These are phyloP conservation scores for Citrus reticulata DNA, from an alignment of 345 rosid species.

Conservation along the genomic window DNA sequence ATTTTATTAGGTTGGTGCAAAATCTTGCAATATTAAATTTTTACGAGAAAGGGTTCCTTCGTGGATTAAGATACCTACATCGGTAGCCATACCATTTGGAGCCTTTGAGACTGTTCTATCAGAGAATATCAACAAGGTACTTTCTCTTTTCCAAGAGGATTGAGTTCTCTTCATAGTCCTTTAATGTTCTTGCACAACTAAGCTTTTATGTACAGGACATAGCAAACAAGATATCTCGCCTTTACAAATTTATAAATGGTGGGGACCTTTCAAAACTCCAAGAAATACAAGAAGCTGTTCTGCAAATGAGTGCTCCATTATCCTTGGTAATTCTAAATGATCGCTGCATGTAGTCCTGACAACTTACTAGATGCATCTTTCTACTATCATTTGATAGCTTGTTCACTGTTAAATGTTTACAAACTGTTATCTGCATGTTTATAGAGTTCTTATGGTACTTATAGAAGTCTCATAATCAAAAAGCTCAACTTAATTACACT, in stretches of 20 bases:
- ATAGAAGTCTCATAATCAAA: background rate
- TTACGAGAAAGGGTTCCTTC: conserved; percentile 35
- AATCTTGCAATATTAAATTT: conserved; percentile 38
- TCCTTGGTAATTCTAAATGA: conserved; percentile 25
- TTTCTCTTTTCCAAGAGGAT: background rate
- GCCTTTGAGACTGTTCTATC: conserved; percentile 33
- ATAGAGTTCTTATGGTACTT: background rate
- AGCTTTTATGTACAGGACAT: conserved; percentile 30
- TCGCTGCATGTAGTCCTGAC: background rate
- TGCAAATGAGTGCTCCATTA: conserved; percentile 31
- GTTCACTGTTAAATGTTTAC: background rate
- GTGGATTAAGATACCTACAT: conserved; percentile 37
- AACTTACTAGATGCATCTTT: background rate
- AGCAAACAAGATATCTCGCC: conserved; percentile 30
- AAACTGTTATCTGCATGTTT: background rate
- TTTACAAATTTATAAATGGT: conserved; percentile 30
- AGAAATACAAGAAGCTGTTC: conserved; percentile 48
- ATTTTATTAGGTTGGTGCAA: conserved; percentile 36
- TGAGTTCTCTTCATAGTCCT: background rate
- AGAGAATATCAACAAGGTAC: conserved; percentile 32
- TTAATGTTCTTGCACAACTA: background rate
- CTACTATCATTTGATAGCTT: background rate
- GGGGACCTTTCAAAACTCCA: conserved; percentile 49
- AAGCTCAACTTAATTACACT: background rate
- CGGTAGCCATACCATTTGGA: conserved; percentile 44